Evolutionary conservation across 495 filamentous ascomycete species (phyloP).

Genomic region (Penicillium simplicissimum): DNA sequence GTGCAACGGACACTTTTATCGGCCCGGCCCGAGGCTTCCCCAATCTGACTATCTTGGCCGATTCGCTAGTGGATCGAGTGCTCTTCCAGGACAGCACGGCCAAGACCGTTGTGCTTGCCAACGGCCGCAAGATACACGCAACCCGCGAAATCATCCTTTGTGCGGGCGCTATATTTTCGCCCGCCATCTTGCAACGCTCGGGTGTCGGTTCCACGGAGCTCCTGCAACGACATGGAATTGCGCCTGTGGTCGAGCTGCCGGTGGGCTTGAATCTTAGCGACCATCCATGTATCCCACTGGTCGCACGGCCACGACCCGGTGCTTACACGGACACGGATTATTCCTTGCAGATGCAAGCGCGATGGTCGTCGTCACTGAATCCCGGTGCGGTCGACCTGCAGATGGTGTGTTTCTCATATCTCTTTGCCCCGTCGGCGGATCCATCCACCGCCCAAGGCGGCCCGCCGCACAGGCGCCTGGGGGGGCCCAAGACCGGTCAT

Average conservation of each 20-base stretch:
- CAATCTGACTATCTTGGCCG: slow-evolving; percentile 5
- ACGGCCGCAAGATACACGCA: slow-evolving; percentile 6
- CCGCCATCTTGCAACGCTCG: slow-evolving; percentile 7
- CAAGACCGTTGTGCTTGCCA: not conserved
- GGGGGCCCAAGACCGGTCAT: slow-evolving; percentile 2
- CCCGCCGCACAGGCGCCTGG: slow-evolving; percentile 5
- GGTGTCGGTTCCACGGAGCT: slow-evolving; percentile 2
- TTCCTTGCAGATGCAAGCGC: slow-evolving; percentile 11
- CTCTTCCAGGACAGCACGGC: slow-evolving; percentile 5
- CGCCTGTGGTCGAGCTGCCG: slow-evolving; percentile 6
- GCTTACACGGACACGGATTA: slow-evolving; percentile 10
- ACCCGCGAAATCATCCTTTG: slow-evolving; percentile 10
- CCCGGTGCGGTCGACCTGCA: slow-evolving; percentile 4
- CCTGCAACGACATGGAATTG: slow-evolving; percentile 5
- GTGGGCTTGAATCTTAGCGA: slow-evolving; percentile 8
- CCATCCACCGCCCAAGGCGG: not conserved
- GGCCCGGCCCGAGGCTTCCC: not conserved
- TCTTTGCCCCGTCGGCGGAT: slow-evolving; percentile 4
- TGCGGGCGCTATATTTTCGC: slow-evolving; percentile 5
- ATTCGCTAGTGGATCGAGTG: slow-evolving; percentile 3
- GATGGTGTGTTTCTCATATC: slow-evolving; percentile 7
- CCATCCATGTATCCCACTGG: slow-evolving; percentile 9
- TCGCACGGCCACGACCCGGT: slow-evolving; percentile 6
- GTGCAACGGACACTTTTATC: slow-evolving; percentile 7
- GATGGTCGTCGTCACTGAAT: slow-evolving; percentile 6